phyloP scores from a whole-genome alignment of 2,329 filamentous ascomycete species.

The Pseudofabraea citricarpa region DNA sequence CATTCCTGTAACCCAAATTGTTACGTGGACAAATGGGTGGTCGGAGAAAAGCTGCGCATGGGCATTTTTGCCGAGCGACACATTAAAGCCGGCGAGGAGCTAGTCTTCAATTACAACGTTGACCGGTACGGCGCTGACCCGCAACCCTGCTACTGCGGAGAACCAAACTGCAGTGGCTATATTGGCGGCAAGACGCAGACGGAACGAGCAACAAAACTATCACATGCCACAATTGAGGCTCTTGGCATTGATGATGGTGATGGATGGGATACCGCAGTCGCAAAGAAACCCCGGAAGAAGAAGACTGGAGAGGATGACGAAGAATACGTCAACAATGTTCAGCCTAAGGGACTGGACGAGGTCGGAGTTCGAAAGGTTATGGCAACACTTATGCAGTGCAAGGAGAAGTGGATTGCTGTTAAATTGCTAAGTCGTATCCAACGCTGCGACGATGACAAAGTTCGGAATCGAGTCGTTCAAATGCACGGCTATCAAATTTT shows the following conservation, averaged over 20 bases:
- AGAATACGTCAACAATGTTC: conserved; percentile 87
- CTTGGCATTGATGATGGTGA: conserved; percentile 92
- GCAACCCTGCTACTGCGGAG: conserved; percentile 93
- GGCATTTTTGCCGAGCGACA: conserved; percentile 90
- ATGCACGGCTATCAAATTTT: conserved; percentile 98
- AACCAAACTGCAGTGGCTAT: conserved; percentile 90
- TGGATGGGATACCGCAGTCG: conserved; percentile 84
- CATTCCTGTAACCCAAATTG: conserved; percentile 99
- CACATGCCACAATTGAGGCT: conserved; percentile 85
- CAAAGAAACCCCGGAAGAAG: conserved; percentile 90
- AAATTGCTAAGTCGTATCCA: conserved; percentile 90
- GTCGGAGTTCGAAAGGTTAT: conserved; percentile 89
- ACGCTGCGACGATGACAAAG: conserved; percentile 77
- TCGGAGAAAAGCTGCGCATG: conserved; percentile 96
- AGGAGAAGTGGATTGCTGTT: conserved; percentile 98
- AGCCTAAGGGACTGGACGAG: conserved; percentile 74
- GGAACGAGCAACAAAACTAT: conserved; percentile 87
- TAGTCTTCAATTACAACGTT: conserved; percentile 99
- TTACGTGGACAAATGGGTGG: conserved; percentile 99
- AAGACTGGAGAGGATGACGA: conserved; percentile 87
- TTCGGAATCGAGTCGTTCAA: conserved; percentile 82
- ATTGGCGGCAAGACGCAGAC: conserved; percentile 98
- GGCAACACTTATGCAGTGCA: conserved; percentile 94
- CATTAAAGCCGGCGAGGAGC: conserved; percentile 84
- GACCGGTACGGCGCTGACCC: conserved; percentile 96